A percentile compares a stretch with the other conserved stretches of the same genome.
These are phyloP conservation scores for Knoxia roxburghii DNA, from an alignment of 257 asterid genomes.

Conservation along the genomic window DNA sequence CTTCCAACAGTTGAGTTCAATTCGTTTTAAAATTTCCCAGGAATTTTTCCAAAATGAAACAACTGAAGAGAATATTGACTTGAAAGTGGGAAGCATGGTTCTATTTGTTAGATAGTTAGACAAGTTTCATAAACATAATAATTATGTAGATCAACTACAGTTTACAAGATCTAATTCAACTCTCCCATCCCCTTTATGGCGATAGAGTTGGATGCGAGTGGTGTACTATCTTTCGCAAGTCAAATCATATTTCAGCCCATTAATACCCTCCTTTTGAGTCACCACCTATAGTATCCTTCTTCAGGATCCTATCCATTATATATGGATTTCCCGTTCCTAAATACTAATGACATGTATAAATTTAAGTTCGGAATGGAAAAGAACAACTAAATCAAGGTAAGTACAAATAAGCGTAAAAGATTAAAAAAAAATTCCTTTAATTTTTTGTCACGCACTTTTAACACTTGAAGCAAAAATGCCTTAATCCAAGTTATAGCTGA, in stretches of 20 bases:
- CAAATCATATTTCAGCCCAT: not conserved
- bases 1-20: not conserved
- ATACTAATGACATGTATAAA: not conserved
- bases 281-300: not conserved
- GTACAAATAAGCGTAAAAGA: no score
- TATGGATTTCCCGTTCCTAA: not conserved
- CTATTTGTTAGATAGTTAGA: not conserved
- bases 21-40: not conserved
- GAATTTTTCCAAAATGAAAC: not conserved
- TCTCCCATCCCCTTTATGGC: not conserved
- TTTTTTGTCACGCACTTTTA: not conserved
- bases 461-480: not conserved
- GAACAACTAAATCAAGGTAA: not conserved
- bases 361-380: not conserved
- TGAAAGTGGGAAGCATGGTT: not conserved
- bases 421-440: not conserved
- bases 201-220: not conserved
- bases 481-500: not conserved
- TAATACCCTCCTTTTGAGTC: not conserved
- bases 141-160: not conserved
- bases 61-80: not conserved
- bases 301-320: not conserved
- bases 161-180: not conserved
- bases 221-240: not conserved
- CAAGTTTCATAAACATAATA: not conserved